These are phyloP conservation scores for Phaeosphaeria sp. DNA, from an alignment of 2,329 filamentous ascomycete genomes.

Conservation along the genomic window DNA sequence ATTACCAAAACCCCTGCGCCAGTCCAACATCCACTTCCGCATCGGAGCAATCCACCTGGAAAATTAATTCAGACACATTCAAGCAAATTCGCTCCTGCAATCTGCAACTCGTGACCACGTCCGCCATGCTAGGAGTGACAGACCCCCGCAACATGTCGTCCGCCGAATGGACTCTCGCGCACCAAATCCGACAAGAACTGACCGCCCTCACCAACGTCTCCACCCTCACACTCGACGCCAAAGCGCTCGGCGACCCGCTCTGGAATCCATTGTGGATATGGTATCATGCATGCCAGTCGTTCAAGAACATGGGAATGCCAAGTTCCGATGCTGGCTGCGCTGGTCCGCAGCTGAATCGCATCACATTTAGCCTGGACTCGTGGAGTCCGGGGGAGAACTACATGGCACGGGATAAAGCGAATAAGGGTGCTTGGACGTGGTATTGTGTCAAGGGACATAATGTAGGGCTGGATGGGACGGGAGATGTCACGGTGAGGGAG, in stretches of 20 bases:
- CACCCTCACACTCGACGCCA: slow-evolving; percentile 37
- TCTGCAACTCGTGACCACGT: slow-evolving; percentile 42
- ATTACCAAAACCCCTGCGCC: slow-evolving; percentile 25
- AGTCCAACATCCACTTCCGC: background rate
- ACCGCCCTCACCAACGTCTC: slow-evolving; percentile 23
- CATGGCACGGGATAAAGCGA: slow-evolving; percentile 27
- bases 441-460: slow-evolving; percentile 38
- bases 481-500: slow-evolving; percentile 34
- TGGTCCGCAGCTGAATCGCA: slow-evolving; percentile 33
- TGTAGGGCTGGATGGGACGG: slow-evolving; percentile 27
- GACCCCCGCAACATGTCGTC: slow-evolving; percentile 46
- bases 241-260: slow-evolving; percentile 46
- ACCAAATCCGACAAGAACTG: slow-evolving; percentile 33
- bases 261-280: slow-evolving; percentile 52
- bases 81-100: slow-evolving; percentile 32
- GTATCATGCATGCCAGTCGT: slow-evolving; percentile 44
- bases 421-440: slow-evolving; percentile 42
- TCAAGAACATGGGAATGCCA: slow-evolving; percentile 39
- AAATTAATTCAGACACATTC: slow-evolving; percentile 29
- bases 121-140: slow-evolving; percentile 42
- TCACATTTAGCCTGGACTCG: slow-evolving; percentile 45
- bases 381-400: slow-evolving; percentile 47
- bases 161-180: slow-evolving; percentile 39
- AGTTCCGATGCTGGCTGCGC: slow-evolving; percentile 4
- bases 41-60: slow-evolving; percentile 31